Base-by-base conservation (phyloP, 768 basidiomycete species). In the Hortiboletus flavorubellus region DNA sequence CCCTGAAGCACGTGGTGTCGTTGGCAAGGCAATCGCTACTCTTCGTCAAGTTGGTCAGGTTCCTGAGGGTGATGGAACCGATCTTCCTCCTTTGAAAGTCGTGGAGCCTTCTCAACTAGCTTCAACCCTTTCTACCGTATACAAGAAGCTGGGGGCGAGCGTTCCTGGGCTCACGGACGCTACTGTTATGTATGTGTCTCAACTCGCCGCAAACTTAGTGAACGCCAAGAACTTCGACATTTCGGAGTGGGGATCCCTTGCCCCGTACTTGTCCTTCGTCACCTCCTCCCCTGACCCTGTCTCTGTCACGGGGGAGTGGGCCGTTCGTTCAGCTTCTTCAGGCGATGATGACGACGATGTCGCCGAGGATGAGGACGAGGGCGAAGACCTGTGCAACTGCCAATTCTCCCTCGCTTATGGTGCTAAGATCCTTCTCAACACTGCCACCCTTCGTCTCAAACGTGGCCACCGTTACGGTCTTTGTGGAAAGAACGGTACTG, bases 391-490 rank as follows among this genome's bases (percentile, higher is more conserved):
- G 64, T 96, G 94, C 82, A 94, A 97, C 81, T 96, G 93, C 81
- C 93, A 96, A 72, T 98, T 98, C 85, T 97, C 95, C 51, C 84
- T 98, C 51, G 95, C 95, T 49, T 98, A 98, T 72, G 95, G 95
- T 87, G 95, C 95, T 69, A 97, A 97, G 82, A 97, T 98, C 66
- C 75, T 98, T 70, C 86, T 98, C 70, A 97, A 98, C 79, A 97
- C 93, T 40, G 95, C 95, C 55, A 88, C 81, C 60, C 91, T 98
- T 73, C 93, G 95, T 72, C 90, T 98, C 72, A 97, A 96, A 82
- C 93, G 95, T 76, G 95, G 94, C 52, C 92, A 97, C 78, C 93
- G 95, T 71, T 98, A 98, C 73, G 95, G 95, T 83, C 87, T 98
- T 34, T 96, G 93, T 72, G 95, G 95, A 73, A 91, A 94, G 79